Percentiles rank a stretch among this genome's conserved stretches.
Conservation (phyloP, 108 stramenopile genomes). For the Halocafeteria seosinensis region DNA sequence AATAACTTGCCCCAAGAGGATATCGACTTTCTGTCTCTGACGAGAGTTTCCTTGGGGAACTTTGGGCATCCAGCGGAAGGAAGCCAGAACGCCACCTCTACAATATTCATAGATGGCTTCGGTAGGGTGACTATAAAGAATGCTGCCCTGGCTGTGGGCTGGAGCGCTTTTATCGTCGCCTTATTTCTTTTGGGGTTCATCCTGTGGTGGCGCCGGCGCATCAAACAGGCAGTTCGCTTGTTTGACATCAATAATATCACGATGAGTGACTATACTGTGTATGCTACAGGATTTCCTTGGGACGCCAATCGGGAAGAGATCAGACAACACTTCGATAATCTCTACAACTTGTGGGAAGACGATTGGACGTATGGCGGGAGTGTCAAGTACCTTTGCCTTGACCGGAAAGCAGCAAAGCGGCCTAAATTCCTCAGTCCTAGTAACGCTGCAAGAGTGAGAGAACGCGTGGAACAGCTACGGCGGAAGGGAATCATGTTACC, state of each 20-base stretch:
- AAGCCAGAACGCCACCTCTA: too few relatives aligned
- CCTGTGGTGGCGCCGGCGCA: neutral
- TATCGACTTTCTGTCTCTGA: too few relatives aligned
- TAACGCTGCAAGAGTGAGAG: neutral
- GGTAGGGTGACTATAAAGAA: too few relatives aligned
- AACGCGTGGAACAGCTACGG: neutral
- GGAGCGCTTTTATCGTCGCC: too few relatives aligned
- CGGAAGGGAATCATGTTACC: neutral
- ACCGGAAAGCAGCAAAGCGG: neutral
- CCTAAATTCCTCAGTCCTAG: neutral
- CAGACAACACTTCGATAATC: neutral
- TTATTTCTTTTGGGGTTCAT: neutral
- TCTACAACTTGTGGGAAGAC: neutral
- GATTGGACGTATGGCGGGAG: neutral
- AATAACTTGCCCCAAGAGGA: too few relatives aligned
- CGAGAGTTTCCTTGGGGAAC: too few relatives aligned
- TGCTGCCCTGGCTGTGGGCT: too few relatives aligned
- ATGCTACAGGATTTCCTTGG: neutral
- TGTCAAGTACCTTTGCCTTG: neutral
- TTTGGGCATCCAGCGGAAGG: too few relatives aligned
- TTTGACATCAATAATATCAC: neutral
- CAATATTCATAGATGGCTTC: too few relatives aligned
- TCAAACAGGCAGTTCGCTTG: neutral
- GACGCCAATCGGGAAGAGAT: neutral
- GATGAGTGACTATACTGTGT: neutral